Conservation (phyloP, 83 land plant species). For the Thuja plicata region DNA sequence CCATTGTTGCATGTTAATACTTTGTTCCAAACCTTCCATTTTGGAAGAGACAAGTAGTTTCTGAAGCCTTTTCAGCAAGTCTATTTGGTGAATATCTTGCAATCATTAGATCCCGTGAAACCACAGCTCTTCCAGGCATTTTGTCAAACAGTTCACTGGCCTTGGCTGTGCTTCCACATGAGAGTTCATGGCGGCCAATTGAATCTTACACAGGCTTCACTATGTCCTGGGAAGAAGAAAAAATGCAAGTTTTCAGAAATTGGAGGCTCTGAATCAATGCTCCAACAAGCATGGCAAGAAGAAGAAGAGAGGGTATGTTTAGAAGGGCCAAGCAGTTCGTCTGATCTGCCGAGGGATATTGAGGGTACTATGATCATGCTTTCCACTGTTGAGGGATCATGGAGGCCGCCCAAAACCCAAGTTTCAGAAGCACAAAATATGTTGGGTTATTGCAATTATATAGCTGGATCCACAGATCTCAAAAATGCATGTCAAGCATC, state of each 20-base stretch:
- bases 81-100: too few species aligned
- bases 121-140: too few species aligned
- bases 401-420: background rate
- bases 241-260: constrained; percentile 5
- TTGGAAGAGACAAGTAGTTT: too few species aligned
- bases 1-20: too few species aligned
- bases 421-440: constrained; percentile 1
- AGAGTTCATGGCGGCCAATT: too few species aligned
- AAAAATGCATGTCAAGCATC: background rate
- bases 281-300: background rate
- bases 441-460: background rate
- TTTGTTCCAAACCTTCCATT: too few species aligned
- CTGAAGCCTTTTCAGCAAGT: too few species aligned
- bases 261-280: background rate
- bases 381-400: constrained; percentile 21
- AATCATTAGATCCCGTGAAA: too few species aligned
- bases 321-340: background rate
- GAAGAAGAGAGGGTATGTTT: background rate
- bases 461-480: background rate
- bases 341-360: background rate
- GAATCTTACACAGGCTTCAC: too few species aligned
- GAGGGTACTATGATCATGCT: constrained; percentile 29
- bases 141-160: too few species aligned
- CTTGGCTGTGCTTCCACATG: too few species aligned
- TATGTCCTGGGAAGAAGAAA: background rate